phyloP scores from a whole-genome alignment of 2,329 filamentous ascomycete genomes.

The Aspergillus calidoustus region DNA sequence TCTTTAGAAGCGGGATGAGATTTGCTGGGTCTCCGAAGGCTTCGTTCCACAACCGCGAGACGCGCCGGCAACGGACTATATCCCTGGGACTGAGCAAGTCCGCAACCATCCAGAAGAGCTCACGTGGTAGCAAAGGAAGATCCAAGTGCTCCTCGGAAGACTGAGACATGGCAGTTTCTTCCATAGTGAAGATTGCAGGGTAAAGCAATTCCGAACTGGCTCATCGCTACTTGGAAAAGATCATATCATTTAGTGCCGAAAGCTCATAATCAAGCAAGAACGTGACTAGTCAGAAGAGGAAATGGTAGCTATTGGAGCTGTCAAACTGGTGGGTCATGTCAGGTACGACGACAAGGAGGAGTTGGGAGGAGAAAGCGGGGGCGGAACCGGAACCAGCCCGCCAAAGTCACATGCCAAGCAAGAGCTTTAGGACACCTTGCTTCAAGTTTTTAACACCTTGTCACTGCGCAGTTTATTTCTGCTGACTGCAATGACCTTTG shows the following conservation, averaged over 20 bases:
- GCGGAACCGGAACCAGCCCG: conserved; percentile 9
- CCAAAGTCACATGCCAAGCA: conserved; percentile 41
- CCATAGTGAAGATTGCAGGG: conserved; percentile 3
- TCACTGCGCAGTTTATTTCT: not conserved
- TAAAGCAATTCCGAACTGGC: not conserved
- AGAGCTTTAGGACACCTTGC: conserved; percentile 50
- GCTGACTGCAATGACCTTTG: not conserved
- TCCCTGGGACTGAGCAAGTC: conserved; percentile 56
- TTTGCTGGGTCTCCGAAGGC: conserved; percentile 57
- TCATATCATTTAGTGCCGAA: not conserved
- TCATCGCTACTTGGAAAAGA: not conserved
- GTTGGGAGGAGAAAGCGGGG: not conserved
- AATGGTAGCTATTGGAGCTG: not conserved
- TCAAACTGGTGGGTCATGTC: not conserved
- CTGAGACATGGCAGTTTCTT: not conserved
- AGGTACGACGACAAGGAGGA: not conserved
- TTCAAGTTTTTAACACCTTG: conserved; percentile 23
- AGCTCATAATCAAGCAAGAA: not conserved
- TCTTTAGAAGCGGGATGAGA: conserved; percentile 54
- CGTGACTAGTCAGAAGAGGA: not conserved
- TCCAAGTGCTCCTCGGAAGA: conserved; percentile 18
- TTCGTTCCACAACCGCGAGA: conserved; percentile 55
- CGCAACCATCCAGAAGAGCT: conserved; percentile 62
- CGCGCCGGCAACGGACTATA: conserved; percentile 56
- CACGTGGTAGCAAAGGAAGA: conserved; percentile 55